Evolutionary conservation across 768 basidiomycete species (phyloP), one percentile per base, ranked within the genome.

Genomic region (Suillus luteus): DNA sequence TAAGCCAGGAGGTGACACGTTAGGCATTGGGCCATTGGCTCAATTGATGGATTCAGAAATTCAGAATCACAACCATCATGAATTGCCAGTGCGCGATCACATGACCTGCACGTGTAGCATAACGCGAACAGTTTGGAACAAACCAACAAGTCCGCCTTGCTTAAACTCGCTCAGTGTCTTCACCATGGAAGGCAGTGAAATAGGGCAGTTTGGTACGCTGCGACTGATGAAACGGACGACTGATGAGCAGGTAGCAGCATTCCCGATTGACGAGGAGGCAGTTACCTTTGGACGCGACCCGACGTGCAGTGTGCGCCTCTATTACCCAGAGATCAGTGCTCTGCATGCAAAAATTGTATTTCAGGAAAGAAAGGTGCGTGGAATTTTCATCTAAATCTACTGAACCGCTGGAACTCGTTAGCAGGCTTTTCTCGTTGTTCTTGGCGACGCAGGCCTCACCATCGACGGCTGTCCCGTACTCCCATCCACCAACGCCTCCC

Each of bases 311-410:
- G 85, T 92, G 22, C 78, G 91, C 48, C 76, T 92, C 43, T 92
- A 91, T 72, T 92, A 91, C 70, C 76, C 81, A 1, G 81, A 83
- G 49, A 83, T 92, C 60, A 85, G 83, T 46, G 76, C 81, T 4
- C 65, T 90, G 0, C 91, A 92, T 69, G 88, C 87, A 66, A 88
- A 85, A 69, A 81, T 92, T 48, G 74, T 86, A 12, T 90, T 92
- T 69, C 72, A 67, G 14, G 86, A 89, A 27, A 80, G 81, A 55
- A 89, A 89, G 79, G 88, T 85, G 46, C 17, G 79, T 68, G 3
- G 4, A 19, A 6, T 59, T 22, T 38, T 57, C n/a, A 38, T 48
- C 59, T 48, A n/a, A 40, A 35, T 44, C 9, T n/a, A 3, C 10
- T 19, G 17, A 41, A 38, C 10, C 4, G 11, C 41, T 46, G 7